Evolutionary conservation across 2,329 filamentous ascomycete species (phyloP), one percentile per base, ranked within the genome.

Genomic region (Venturia effusa): DNA sequence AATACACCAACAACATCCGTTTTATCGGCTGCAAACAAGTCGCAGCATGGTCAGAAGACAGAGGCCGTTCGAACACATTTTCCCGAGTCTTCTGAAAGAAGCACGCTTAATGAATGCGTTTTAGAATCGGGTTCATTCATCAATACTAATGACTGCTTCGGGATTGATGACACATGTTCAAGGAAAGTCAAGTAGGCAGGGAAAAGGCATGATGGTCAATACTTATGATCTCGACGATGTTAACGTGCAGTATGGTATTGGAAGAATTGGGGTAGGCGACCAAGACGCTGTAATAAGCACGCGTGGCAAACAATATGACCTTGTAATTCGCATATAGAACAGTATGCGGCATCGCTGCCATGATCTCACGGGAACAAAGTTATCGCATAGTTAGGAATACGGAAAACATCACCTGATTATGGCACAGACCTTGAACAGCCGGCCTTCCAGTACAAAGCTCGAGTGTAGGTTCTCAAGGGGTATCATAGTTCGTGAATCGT

Each of bases 111-210:
- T 89, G 54, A 89, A 78, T 62, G 87, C 88, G 27, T 91, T 88
- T 73, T 86, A 80, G 78, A 97, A 99, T 70, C 85, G 90, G 68
- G 93, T 90, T 83, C 97, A 97, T 22, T 24, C 43, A 7, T 45
- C 19, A 1, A 45, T 45, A 24, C 19, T n/a, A 24, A 45, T n/a
- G n/a, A 24, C 43, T 24, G 22, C 24, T 59, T n/a, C 32, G n/a
- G 10, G 10, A 59, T 3, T n/a, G 6, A 39, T 39, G 54, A 30
- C 30, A 59, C 32, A 39, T 3, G n/a, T n/a, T n/a, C n/a, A 30
- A n/a, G 19, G 24, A 13, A 34, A n/a, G 19, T 13, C 51, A 34
- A 55, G 51, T 11, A 41, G 39, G 3, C 19, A 10, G 19, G 11
- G 11, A 17, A 17, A 4, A 41, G 39, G 11, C 13, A 41, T 41